Conservation (phyloP, 306 rosid genomes). For the Lablab purpureus region DNA sequence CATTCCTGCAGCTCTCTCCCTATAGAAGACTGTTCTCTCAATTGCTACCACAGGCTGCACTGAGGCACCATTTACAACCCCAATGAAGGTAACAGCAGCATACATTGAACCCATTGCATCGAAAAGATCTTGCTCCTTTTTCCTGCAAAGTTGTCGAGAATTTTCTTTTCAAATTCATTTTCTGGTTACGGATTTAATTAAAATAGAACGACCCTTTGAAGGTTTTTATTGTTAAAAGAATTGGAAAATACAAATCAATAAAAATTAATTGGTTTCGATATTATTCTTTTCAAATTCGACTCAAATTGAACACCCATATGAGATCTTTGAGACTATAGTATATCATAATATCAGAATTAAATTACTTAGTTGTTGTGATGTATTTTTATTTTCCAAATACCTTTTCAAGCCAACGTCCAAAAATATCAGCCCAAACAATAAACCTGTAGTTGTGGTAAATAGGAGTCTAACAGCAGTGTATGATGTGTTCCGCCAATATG, state of each 20-base stretch:
- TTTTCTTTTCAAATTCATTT: not conserved
- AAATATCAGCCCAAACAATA: slow-evolving; percentile 54
- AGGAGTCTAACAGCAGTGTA: slow-evolving; percentile 58
- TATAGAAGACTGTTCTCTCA: slow-evolving; percentile 82
- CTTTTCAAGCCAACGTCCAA: slow-evolving; percentile 58
- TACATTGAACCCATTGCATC: slow-evolving; percentile 84
- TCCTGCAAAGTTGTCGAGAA: slow-evolving; percentile 43
- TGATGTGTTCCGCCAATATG: slow-evolving; percentile 59
- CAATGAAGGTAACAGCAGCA: slow-evolving; percentile 66
- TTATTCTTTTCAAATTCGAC: too few species aligned
- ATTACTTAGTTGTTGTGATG: too few species aligned
- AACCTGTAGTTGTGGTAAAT: slow-evolving; percentile 52
- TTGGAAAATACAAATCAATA: too few species aligned
- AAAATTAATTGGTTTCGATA: too few species aligned
- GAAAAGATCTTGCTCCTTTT: slow-evolving; percentile 64
- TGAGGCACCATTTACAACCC: slow-evolving; percentile 61
- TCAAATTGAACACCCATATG: too few species aligned
- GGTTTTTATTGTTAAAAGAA: too few species aligned
- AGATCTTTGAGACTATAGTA: not conserved
- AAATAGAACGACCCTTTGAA: too few species aligned
- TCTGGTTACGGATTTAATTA: not conserved
- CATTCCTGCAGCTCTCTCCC: slow-evolving; percentile 60
- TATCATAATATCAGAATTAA: too few species aligned
- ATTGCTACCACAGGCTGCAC: slow-evolving; percentile 76
- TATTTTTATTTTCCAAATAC: slow-evolving; percentile 16